These are phyloP conservation scores for Globisporangium viniferum DNA, from an alignment of 352 stramenopile genomes.

Conservation along the genomic window DNA sequence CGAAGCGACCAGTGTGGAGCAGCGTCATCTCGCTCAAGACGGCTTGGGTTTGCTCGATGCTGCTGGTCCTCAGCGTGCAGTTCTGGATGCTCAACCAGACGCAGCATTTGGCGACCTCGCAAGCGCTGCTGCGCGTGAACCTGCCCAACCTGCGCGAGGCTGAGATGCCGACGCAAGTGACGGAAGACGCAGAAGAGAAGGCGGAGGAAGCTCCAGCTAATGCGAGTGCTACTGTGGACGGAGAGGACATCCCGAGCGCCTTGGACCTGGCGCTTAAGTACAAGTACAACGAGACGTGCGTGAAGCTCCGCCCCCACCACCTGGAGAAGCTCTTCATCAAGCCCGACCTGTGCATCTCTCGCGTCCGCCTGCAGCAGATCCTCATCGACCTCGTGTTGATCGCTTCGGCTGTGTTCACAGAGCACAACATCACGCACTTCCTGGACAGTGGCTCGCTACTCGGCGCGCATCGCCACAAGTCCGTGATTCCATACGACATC, in stretches of 20 bases:
- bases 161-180: neutral
- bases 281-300: constrained; percentile 19
- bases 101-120: neutral
- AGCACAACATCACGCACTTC: constrained; percentile 26
- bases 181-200: neutral
- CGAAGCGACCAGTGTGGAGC: neutral
- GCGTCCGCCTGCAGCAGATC: constrained; percentile 21
- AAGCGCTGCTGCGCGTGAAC: constrained; percentile 8
- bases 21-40: constrained; percentile 1
- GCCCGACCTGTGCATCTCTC: constrained; percentile 19
- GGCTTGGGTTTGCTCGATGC: constrained; percentile 1
- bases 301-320: constrained; percentile 16
- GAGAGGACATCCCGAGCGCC: neutral
- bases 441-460: constrained; percentile 30
- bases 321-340: constrained; percentile 16
- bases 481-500: constrained; percentile 27
- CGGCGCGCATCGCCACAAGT: constrained; percentile 23
- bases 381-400: constrained; percentile 24
- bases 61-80: constrained; percentile 5
- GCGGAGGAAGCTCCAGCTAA: neutral
- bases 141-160: neutral
- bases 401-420: constrained; percentile 15
- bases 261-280: constrained; percentile 7
- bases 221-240: neutral
- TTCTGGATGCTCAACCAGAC: constrained; percentile 8